A percentile compares a stretch with the other conserved stretches of the same genome.
Conservation (phyloP, 2,329 filamentous ascomycete species). For the Pyrenochaeta sp. region DNA sequence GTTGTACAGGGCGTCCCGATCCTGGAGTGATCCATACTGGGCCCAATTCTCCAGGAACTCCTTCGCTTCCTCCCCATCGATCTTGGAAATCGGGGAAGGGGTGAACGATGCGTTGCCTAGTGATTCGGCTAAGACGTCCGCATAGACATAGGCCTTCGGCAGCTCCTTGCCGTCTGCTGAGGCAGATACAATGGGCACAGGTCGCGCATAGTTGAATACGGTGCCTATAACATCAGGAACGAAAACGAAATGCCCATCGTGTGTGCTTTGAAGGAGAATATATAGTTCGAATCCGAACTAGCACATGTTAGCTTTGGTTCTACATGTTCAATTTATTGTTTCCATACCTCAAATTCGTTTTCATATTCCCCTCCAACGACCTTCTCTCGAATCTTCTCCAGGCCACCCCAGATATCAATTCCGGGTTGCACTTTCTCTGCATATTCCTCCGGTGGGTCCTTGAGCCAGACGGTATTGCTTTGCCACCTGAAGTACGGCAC, state of each 20-base stretch:
- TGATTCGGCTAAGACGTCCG: constrained; percentile 55
- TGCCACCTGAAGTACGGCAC: constrained; percentile 58
- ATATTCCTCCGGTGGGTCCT: constrained; percentile 57
- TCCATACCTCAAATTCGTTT: constrained; percentile 52
- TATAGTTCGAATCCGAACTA: constrained; percentile 47
- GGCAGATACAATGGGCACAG: constrained; percentile 65
- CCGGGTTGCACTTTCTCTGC: constrained; percentile 55
- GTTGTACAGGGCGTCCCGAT: constrained; percentile 66
- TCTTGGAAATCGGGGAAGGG: constrained; percentile 61
- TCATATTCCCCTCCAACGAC: constrained; percentile 47
- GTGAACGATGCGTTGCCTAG: constrained; percentile 52
- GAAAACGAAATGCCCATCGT: constrained; percentile 72
- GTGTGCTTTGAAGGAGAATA: constrained; percentile 60
- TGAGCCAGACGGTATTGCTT: constrained; percentile 54
- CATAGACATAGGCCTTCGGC: constrained; percentile 65
- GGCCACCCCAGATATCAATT: constrained; percentile 52
- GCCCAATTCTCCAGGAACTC: constrained; percentile 60
- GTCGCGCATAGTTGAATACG: constrained; percentile 61
- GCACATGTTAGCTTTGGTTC: constrained; percentile 8
- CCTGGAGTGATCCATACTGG: constrained; percentile 60
- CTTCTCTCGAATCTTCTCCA: constrained; percentile 51
- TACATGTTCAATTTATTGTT: not conserved
- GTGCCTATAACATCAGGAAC: constrained; percentile 62
- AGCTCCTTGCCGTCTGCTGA: constrained; percentile 61
- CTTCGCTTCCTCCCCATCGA: constrained; percentile 65